Conservation (phyloP, 2,329 filamentous ascomycete species). For the Claviceps lovelessii region DNA sequence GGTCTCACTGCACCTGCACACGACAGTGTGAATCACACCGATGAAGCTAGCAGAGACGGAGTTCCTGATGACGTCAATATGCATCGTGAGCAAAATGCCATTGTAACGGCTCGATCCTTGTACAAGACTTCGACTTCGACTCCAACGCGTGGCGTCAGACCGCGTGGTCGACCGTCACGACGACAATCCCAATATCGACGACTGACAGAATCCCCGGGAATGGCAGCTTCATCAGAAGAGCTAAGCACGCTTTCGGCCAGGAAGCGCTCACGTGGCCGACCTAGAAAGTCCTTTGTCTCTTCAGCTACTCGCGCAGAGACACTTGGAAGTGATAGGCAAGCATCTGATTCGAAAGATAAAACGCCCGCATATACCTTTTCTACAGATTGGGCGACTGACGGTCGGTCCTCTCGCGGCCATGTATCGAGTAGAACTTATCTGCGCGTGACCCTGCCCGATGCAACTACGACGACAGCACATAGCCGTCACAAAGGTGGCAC, state of each 20-base stretch:
- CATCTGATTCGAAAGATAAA: not conserved
- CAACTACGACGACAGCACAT: not conserved
- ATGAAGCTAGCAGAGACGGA: conserved; percentile 5
- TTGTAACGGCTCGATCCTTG: not conserved
- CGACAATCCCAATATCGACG: conserved; percentile 7
- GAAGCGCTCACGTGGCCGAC: conserved; percentile 16
- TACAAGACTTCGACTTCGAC: not conserved
- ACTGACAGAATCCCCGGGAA: not conserved
- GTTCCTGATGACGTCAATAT: not conserved
- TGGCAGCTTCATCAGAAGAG: not conserved
- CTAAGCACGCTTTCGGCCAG: not conserved
- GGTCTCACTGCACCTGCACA: not conserved
- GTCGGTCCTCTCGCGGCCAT: not conserved
- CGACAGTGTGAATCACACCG: not conserved
- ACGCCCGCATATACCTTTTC: not conserved
- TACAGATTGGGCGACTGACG: not conserved
- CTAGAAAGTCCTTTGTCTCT: conserved; percentile 9
- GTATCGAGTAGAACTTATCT: not conserved
- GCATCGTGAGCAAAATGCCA: not conserved
- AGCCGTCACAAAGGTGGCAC: not conserved
- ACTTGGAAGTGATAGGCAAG: not conserved
- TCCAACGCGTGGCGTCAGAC: conserved; percentile 6
- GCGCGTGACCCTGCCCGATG: not conserved
- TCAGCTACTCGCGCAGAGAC: not conserved
- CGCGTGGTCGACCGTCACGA: conserved; percentile 20